Base-by-base conservation (phyloP, 495 filamentous ascomycete species). In the Aspergillus leporis region DNA sequence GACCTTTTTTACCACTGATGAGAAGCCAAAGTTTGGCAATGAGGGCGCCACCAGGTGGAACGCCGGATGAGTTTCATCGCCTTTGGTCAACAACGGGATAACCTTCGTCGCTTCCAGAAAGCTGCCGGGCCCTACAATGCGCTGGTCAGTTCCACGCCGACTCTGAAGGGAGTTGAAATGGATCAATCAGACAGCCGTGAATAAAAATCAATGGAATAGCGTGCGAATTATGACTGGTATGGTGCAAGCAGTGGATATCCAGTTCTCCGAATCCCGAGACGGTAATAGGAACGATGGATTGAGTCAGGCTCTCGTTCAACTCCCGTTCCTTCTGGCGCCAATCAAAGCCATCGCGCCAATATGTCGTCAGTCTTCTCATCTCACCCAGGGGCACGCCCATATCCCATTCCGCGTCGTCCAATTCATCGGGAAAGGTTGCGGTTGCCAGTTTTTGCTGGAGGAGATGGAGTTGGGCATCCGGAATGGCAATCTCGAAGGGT, bases 1-100 rank as follows among this genome's bases (percentile, higher is more conserved):
- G 51, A 82, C 82, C 68, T 82, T 79, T 43, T 72, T 76, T 2
- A 80, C 67, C 0, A 75, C 78, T 21, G 78, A 70, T 46, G 81
- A 86, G 70, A 92, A 92, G 40, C 86, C 89, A 60, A 90, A 81
- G 40, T 90, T 90, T 0, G 89, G 89, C 23, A 92, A 72, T 10
- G 86, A 88, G 4, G 90, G 88, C 8, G 81, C 85, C 13, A 92
- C 77, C 21, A 91, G 75, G 69, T 90, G 79, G 70, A 92, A 92
- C 0, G 82, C 73, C 16, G 85, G 85, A 5, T 74, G 69, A 32
- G 76, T 64, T 21, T 61, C 61, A 13, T 73, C 65, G 7, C 74
- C 67, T 12, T 69, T 58, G 10, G 79, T 81, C 53, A 92, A 77
- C 7, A 81, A 70, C 13, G 81, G 78, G 38, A 91, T 71, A 22